Base-by-base conservation (phyloP, 768 basidiomycete species). In the Cystobasidium tubakii region DNA sequence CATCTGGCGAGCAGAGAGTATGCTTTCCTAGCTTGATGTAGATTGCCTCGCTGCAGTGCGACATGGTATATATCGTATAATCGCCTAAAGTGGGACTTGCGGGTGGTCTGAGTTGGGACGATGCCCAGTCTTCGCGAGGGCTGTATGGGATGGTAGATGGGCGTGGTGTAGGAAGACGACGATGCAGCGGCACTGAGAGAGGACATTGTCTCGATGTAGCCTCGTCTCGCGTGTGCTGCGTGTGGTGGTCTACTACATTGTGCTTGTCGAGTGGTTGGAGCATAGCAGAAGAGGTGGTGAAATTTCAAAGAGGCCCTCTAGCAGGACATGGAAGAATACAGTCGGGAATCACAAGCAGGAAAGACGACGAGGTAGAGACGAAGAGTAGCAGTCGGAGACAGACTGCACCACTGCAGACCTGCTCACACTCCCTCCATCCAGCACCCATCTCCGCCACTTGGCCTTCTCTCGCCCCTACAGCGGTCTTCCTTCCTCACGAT, bases 1-100 rank as follows among this genome's bases (percentile, higher is more conserved):
- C 60, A 75, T n/a, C 74, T 25, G n/a, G 72, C 70, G 46, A 75
- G 50, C 25, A 75, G 66, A 46, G 55, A 23, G 33, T 57, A 75
- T 25, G 67, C 66, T 10, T 66, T 54, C 43, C 39, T 42, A 60
- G 74, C 74, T 17, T 66, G 53, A 1, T 25, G 6, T 1, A 72
- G 1, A n/a, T 72, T 62, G 29, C 50, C 29, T 13, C 70, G 71
- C 36, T 73, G 71, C n/a, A 75, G 46, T 15, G 44, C 34, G 19
- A 73, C 19, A n/a, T 65, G 62, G 27, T 46, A 60, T 42, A 73
- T 33, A 44, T 73, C 74, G 62, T 64, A 44, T 23, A 75, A 36
- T 25, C 74, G 69, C 10, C 74, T n/a, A 33, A 75, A 43, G 43
- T 75, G 71, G 10, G 50, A 69, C 9, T 36, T 54, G 19, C 62